phyloP scores from a whole-genome alignment of 2,329 filamentous ascomycete genomes.

The Verticillium klebahnii region DNA sequence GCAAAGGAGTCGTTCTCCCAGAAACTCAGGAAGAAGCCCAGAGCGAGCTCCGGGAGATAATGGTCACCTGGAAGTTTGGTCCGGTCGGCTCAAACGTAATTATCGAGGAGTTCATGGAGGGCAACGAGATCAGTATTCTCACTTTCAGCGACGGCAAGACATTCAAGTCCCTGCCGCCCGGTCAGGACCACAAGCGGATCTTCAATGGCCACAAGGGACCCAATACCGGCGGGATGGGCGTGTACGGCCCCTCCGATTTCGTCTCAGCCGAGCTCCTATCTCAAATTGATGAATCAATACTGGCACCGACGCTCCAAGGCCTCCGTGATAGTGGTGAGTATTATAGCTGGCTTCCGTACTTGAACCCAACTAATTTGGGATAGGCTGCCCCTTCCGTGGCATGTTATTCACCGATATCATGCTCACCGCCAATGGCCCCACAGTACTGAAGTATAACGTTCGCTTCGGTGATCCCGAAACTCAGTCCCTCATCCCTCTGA shows the following conservation, averaged over 20 bases:
- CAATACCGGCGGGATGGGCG: constrained; percentile 97
- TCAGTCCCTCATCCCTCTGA: constrained; percentile 75
- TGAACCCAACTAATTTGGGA: not conserved
- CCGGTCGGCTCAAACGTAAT: constrained; percentile 85
- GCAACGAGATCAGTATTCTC: constrained; percentile 87
- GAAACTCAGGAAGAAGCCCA: constrained; percentile 77
- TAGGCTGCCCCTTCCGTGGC: constrained; percentile 55
- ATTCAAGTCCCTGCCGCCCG: constrained; percentile 78
- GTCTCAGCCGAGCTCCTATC: constrained; percentile 71
- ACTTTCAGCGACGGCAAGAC: constrained; percentile 88
- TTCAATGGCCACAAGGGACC: constrained; percentile 85
- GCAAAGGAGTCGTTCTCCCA: constrained; percentile 93
- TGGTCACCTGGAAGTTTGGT: constrained; percentile 85
- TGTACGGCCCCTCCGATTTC: constrained; percentile 86
- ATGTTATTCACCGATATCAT: constrained; percentile 89
- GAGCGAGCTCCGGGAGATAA: constrained; percentile 78
- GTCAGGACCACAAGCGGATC: constrained; percentile 95
- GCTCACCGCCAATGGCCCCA: constrained; percentile 78
- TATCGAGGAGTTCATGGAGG: constrained; percentile 88
- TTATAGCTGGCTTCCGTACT: not conserved
- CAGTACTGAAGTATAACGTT: constrained; percentile 89
- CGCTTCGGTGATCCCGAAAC: constrained; percentile 91
- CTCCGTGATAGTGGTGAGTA: not conserved
- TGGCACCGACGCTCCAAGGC: constrained; percentile 85
- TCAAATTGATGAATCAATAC: constrained; percentile 71